phyloP scores from a whole-genome alignment of 1,284 basidiomycete genomes.

The Moesziomyces antarcticus region DNA sequence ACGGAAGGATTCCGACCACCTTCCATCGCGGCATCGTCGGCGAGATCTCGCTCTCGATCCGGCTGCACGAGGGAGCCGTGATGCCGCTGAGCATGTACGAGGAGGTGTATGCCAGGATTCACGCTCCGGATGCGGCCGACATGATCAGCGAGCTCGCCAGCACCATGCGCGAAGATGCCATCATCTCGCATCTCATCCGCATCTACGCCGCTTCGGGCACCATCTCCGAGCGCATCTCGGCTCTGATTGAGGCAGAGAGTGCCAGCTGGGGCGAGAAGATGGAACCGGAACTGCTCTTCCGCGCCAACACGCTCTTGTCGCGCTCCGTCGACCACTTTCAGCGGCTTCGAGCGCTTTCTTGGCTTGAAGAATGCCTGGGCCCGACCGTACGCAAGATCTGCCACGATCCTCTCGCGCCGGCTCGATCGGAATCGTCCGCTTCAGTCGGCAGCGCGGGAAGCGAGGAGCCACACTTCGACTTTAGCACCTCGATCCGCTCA shows the following conservation, averaged over 20 bases:
- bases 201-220: slow-evolving; percentile 54
- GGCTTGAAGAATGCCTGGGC: slow-evolving; percentile 58
- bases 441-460: slow-evolving; percentile 9
- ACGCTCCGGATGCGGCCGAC: slow-evolving; percentile 25
- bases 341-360: slow-evolving; percentile 44
- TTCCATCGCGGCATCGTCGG: slow-evolving; percentile 53
- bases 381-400: slow-evolving; percentile 52
- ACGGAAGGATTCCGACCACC: slow-evolving; percentile 18
- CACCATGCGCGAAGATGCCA: slow-evolving; percentile 47
- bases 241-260: slow-evolving; percentile 51
- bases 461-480: slow-evolving; percentile 23
- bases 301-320: slow-evolving; percentile 59
- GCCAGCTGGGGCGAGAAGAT: slow-evolving; percentile 35
- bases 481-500: slow-evolving; percentile 24
- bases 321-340: slow-evolving; percentile 59
- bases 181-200: slow-evolving; percentile 52
- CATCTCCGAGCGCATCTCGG: slow-evolving; percentile 45
- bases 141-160: slow-evolving; percentile 41
- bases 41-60: slow-evolving; percentile 50
- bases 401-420: slow-evolving; percentile 24
- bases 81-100: slow-evolving; percentile 52
- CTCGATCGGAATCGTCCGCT: slow-evolving; percentile 18
- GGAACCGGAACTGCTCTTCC: slow-evolving; percentile 57
- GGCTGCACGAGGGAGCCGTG: slow-evolving; percentile 48
- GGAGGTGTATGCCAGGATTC: slow-evolving; percentile 37